Evolutionary conservation across 163 green algal genomes (phyloP), one percentile per base, ranked within the genome.

Genomic region (Coccomyxa subellipsoidea): DNA sequence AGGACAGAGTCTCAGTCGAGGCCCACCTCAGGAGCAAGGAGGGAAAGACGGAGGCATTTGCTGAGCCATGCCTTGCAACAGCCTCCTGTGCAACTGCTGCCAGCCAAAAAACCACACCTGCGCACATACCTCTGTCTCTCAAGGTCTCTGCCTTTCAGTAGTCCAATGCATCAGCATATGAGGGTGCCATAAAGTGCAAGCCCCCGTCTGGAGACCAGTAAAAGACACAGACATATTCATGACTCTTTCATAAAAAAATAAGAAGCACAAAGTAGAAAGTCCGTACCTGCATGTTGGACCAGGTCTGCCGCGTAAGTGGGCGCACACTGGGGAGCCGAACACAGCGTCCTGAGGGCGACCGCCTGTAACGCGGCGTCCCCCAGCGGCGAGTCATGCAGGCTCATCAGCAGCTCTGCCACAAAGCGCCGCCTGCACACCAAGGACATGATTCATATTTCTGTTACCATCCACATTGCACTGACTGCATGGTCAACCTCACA

Each of bases 321-420:
- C 8, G 70, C 70, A 12, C 66, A 35, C 7, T 0, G 31, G 25
- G 32, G 18, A 2, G 3, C 70, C 1, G 31, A 47, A 7, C 70
- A 77, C 10, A 77, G 21, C n/a, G 32, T 34, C 32, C 32, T 7
- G 8, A 47, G 32, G 12, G 32, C 32, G 3, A 39, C 34, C 12
- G 8, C 32, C 8, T 8, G 32, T 32, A 77, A 18, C n/a, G 31
- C 32, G 18, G 25, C 79, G 32, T 78, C 40, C 7, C 66, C 69
- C 38, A 83, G 38, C 4, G 79, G 38, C 29, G 66, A 79, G 38
- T 83, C 79, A 37, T 83, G 79, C 66, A 83, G n/a, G 69, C 66
- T 78, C 79, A 83, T 83, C 69, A 83, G n/a, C 18, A 78, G 79
- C 69, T 83, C 79, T 40, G 69, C 79, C 12, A 83, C 37, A 66